phyloP scores from a whole-genome alignment of 139 green algal genomes.

The Pedinophyceae sp. region DNA sequence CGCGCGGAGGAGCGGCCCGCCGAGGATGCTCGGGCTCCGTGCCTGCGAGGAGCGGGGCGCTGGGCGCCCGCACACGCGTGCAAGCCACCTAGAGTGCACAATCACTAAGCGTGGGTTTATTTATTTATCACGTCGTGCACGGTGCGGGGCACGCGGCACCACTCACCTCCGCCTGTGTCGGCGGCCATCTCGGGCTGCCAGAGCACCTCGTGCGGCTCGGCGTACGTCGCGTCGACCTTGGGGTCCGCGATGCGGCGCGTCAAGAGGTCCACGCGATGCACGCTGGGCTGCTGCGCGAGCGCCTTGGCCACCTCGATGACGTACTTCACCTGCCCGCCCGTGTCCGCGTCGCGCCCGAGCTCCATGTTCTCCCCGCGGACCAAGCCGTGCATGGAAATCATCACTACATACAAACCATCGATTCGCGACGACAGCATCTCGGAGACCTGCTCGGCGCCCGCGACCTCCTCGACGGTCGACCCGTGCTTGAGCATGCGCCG shows the following conservation, averaged over 20 bases:
- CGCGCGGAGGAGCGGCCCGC: no score
- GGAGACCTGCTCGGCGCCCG: conserved; percentile 1
- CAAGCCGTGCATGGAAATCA: conserved; percentile 78
- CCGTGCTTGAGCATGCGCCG: no score
- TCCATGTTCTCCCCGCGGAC: conserved; percentile 81
- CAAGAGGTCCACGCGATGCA: conserved; percentile 85
- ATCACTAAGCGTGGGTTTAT: no score
- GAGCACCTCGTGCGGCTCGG: conserved; percentile 55
- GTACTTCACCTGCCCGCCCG: conserved; percentile 86
- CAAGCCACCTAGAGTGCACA: no score
- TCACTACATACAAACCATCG: conserved; percentile 62
- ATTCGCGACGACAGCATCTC: conserved; percentile 9
- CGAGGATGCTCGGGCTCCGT: no score
- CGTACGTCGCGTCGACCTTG: conserved; percentile 53
- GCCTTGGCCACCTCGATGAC: conserved; percentile 85
- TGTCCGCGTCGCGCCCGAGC: conserved; percentile 80
- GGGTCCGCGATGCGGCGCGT: conserved; percentile 64
- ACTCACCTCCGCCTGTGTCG: no score
- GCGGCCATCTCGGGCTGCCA: no score
- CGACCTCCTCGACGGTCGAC: neutral
- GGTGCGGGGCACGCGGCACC: no score
- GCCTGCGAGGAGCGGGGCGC: no score
- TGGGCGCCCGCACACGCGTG: no score
- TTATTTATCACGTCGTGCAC: no score
- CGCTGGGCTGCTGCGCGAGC: conserved; percentile 62